phyloP scores from a whole-genome alignment of 441 rosid species.

The Jatropha podagrica region DNA sequence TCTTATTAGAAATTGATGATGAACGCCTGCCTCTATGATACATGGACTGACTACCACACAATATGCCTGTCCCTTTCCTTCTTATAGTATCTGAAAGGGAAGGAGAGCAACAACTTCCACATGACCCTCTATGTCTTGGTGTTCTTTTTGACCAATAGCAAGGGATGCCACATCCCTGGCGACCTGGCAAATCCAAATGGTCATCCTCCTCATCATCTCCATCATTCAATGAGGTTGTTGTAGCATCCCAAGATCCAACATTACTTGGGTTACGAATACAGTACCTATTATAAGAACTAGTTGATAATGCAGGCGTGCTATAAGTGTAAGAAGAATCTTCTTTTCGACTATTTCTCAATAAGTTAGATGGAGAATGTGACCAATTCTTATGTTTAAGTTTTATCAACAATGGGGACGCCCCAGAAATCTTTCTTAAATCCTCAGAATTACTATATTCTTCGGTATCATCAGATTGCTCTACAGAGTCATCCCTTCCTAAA shows the following conservation, averaged over 20 bases:
- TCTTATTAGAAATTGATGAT: conserved; percentile 48
- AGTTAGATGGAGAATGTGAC: conserved; percentile 59
- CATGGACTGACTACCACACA: conserved; percentile 74
- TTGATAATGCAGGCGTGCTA: conserved; percentile 87
- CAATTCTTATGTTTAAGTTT: conserved; percentile 67
- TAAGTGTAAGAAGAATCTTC: conserved; percentile 78
- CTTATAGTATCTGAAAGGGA: conserved; percentile 88
- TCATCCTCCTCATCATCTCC: conserved; percentile 78
- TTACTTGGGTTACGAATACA: conserved; percentile 61
- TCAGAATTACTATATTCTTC: conserved; percentile 67
- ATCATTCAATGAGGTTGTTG: conserved; percentile 71
- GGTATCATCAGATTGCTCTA: conserved; percentile 68
- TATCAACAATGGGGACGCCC: conserved; percentile 66
- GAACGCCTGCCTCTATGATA: conserved; percentile 52
- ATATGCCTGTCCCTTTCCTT: conserved; percentile 85
- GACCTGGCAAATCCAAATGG: conserved; percentile 75
- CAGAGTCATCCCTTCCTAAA: conserved; percentile 47
- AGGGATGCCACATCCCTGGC: conserved; percentile 94
- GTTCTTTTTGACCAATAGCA: conserved; percentile 93
- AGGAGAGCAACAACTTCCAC: conserved; percentile 87
- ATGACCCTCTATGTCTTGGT: conserved; percentile 65
- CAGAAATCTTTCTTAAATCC: conserved; percentile 53
- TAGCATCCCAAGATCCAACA: conserved; percentile 88
- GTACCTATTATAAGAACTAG: conserved; percentile 71
- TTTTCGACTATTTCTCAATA: conserved; percentile 49